Evolutionary conservation across 257 asterid species (phyloP).

Genomic region (Solanum rostratum): DNA sequence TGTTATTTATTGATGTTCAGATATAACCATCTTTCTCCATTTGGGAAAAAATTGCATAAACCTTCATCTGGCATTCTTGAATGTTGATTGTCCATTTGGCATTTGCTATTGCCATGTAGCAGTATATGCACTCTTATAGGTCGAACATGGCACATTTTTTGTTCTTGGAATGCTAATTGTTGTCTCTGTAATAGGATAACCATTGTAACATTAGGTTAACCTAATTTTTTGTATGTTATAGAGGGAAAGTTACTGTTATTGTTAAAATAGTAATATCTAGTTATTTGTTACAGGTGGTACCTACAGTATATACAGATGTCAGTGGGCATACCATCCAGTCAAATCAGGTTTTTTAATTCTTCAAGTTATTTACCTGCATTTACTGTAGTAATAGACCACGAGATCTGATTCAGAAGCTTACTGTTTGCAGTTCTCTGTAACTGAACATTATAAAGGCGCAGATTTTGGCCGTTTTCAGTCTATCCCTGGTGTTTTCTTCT

Average conservation of each 20-base stretch:
- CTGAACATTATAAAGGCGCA: slow-evolving; percentile 79
- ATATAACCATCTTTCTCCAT: not conserved
- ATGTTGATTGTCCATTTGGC: not conserved
- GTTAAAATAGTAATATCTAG: not conserved
- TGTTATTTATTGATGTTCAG: too few relatives aligned
- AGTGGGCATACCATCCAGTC: slow-evolving; percentile 70
- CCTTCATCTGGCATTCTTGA: not conserved
- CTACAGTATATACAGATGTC: slow-evolving; percentile 84
- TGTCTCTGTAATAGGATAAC: not conserved
- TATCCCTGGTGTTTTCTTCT: slow-evolving; percentile 89
- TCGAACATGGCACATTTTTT: not conserved
- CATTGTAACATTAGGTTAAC: too few relatives aligned
- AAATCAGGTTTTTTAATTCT: slow-evolving; percentile 57
- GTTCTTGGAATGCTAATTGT: not conserved
- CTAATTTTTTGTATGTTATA: not conserved
- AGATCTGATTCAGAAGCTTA: slow-evolving; percentile 11
- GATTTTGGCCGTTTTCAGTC: slow-evolving; percentile 57
- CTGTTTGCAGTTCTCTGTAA: slow-evolving; percentile 81
- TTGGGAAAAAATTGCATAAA: not conserved
- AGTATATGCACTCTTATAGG: not conserved
- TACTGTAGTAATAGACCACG: not conserved
- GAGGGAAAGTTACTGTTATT: not conserved
- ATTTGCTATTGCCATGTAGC: not conserved
- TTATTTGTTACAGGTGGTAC: slow-evolving; percentile 72
- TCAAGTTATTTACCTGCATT: not conserved